phyloP scores from a whole-genome alignment of 2,329 filamentous ascomycete species.

The Lasiodiplodia gonubiensis region DNA sequence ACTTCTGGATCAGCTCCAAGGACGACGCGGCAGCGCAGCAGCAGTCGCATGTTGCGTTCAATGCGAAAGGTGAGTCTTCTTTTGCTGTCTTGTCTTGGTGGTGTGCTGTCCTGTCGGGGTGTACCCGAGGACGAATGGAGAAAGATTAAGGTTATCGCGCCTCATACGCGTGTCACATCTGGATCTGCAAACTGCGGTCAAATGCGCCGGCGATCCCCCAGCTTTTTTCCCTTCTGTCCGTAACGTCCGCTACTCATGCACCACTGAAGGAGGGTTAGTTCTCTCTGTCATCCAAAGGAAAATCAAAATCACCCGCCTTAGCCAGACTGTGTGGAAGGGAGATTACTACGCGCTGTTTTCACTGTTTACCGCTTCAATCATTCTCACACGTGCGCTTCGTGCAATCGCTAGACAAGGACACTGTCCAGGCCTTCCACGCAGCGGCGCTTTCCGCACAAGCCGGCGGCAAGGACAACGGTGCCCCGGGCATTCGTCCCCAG shows the following conservation, averaged over 20 bases:
- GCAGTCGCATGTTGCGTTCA: background rate
- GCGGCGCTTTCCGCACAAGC: slow-evolving; percentile 26
- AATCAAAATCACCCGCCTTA: background rate
- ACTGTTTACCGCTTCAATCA: background rate
- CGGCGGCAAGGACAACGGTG: slow-evolving; percentile 37
- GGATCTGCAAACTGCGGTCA: background rate
- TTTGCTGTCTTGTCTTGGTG: background rate
- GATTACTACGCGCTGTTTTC: background rate
- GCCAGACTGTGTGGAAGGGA: background rate
- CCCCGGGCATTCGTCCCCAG: slow-evolving; percentile 35
- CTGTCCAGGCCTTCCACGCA: slow-evolving; percentile 18
- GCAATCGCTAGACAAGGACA: slow-evolving; percentile 3
- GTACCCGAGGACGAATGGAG: slow-evolving; percentile 7
- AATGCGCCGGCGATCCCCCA: background rate
- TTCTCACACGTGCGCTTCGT: background rate
- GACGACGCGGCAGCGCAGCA: background rate
- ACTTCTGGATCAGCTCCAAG: slow-evolving; percentile 8
- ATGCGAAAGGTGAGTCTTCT: background rate
- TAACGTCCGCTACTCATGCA: background rate
- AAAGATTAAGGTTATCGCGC: background rate
- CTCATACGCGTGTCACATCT: background rate
- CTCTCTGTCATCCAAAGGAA: background rate
- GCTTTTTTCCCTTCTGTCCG: background rate
- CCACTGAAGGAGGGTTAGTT: background rate
- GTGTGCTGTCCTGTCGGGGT: background rate